A percentile compares a stretch with the other conserved stretches of the same genome.
These are phyloP conservation scores for Porodaedalea pini DNA, from an alignment of 1,284 basidiomycete genomes.

Conservation along the genomic window DNA sequence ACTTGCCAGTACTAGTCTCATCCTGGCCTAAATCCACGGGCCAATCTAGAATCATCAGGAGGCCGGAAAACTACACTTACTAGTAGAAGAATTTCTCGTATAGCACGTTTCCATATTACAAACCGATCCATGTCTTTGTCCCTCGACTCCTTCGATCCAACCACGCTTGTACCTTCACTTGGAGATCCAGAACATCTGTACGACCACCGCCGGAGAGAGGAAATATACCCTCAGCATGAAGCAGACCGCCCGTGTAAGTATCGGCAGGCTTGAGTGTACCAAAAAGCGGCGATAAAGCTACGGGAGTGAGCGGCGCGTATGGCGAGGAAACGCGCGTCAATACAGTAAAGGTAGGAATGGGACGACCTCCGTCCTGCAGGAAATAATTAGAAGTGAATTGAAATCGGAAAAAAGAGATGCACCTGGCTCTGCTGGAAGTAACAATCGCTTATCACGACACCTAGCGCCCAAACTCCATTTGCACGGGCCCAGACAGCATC, in stretches of 20 bases:
- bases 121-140: too few species aligned
- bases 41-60: too few species aligned
- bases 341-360: background rate
- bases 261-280: conserved; percentile 2
- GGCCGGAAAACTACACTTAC: too few species aligned
- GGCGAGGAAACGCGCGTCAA: background rate
- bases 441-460: background rate
- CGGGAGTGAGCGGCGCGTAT: background rate
- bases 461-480: background rate
- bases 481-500: conserved; percentile 9
- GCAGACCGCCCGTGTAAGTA: background rate
- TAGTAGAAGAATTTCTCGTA: too few species aligned
- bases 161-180: background rate
- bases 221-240: background rate
- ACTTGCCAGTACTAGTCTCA: too few species aligned
- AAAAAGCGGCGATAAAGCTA: background rate
- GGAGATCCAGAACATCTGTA: background rate
- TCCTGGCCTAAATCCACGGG: too few species aligned
- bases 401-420: background rate
- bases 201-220: background rate
- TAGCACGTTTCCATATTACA: too few species aligned
- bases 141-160: background rate
- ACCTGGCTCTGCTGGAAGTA: background rate
- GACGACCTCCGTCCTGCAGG: background rate
- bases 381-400: background rate